Evolutionary conservation across 495 filamentous ascomycete species (phyloP).

Genomic region (Lasiosphaeriaceae sp.): DNA sequence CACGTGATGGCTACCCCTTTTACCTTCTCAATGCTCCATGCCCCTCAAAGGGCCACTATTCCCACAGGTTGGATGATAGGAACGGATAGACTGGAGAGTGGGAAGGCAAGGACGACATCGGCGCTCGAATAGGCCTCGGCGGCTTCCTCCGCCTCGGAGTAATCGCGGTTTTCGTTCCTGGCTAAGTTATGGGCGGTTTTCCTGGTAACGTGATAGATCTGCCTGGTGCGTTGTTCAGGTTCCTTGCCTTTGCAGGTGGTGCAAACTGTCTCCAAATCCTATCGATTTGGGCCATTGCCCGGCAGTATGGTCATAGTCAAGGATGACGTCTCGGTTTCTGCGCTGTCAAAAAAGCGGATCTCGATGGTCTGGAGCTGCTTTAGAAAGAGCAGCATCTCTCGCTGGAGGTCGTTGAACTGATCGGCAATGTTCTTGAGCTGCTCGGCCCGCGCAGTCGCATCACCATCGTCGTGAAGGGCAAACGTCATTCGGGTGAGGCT

Average conservation of each 20-base stretch:
- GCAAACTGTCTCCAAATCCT: not conserved
- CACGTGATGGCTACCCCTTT: too few relatives aligned
- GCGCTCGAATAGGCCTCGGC: slow-evolving; percentile 18
- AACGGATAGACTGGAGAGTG: slow-evolving; percentile 19
- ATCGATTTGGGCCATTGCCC: not conserved
- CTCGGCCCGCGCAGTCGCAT: slow-evolving; percentile 2
- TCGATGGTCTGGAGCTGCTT: slow-evolving; percentile 32
- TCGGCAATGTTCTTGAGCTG: slow-evolving; percentile 21
- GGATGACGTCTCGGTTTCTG: slow-evolving; percentile 1
- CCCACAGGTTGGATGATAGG: slow-evolving; percentile 26
- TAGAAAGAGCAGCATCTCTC: slow-evolving; percentile 35
- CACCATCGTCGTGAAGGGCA: slow-evolving; percentile 24
- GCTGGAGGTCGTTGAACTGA: slow-evolving; percentile 32
- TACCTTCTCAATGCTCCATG: too few relatives aligned
- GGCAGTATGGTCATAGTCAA: not conserved
- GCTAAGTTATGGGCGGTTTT: slow-evolving; percentile 18
- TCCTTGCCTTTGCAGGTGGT: not conserved
- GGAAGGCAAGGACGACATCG: slow-evolving; percentile 39
- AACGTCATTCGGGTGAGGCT: slow-evolving; percentile 33
- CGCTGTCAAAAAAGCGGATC: slow-evolving; percentile 21
- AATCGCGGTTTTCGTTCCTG: slow-evolving; percentile 28
- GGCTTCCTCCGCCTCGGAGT: slow-evolving; percentile 16
- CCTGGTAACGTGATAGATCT: slow-evolving; percentile 20
- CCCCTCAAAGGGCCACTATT: too few relatives aligned
- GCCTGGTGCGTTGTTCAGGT: not conserved